Conservation (phyloP, 257 asterid genomes). For the Pogostemon cablin region DNA sequence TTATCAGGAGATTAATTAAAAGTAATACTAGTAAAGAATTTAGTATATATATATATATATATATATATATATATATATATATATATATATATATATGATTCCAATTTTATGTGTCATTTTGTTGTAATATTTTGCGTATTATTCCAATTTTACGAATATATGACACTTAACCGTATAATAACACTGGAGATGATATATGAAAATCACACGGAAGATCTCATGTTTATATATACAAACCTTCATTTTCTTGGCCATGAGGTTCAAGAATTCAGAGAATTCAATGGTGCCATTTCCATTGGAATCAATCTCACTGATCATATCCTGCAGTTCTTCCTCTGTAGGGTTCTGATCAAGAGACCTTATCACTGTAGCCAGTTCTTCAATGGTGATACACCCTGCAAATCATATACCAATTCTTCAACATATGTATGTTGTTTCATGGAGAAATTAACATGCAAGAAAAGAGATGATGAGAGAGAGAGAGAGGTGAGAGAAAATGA, state of each 20-base stretch:
- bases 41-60: no score
- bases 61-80: no score
- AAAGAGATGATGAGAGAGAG: background rate
- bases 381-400: conserved; percentile 50
- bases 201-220: no score
- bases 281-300: conserved; percentile 63
- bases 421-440: background rate
- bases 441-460: background rate
- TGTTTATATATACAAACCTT: conserved; percentile 31
- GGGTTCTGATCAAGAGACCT: conserved; percentile 52
- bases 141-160: no score
- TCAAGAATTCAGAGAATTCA: conserved; percentile 52
- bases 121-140: no score
- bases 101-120: no score
- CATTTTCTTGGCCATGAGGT: conserved; percentile 52
- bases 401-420: background rate
- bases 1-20: no score
- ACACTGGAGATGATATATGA: no score
- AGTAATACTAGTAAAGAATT: no score
- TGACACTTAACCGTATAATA: no score
- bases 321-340: conserved; percentile 49
- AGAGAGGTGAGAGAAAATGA: background rate
- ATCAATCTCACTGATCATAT: conserved; percentile 53
- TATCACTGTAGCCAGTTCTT: conserved; percentile 53
- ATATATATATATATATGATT: no score